Evolutionary conservation across 108 stramenopile species (phyloP), one percentile per base, ranked within the genome.

Genomic region (Cyclotella sp.): DNA sequence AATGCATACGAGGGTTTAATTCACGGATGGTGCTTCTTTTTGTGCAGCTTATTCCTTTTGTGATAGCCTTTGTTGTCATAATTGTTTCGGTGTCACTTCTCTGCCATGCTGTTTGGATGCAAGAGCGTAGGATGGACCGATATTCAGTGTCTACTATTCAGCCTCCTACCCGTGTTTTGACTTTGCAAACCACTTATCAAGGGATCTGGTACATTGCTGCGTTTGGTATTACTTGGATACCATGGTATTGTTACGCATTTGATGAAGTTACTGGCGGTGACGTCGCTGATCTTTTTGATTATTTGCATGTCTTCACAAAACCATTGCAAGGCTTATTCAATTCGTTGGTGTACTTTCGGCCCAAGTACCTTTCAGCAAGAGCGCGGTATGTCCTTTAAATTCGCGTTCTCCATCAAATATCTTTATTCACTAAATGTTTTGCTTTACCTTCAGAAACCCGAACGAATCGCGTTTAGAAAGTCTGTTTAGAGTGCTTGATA

Each of bases 101-200:
- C 9, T 43, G 64, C 40, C 53, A 66, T 65, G 40, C 74, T 10
- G 74, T 75, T 30, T 30, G 39, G 9, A 64, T 19, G 16, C 74
- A 66, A 66, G 74, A 75, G 43, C 47, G 43, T 28, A 75, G 53
- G 44, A 75, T 75, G 74, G 74, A 75, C 30, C 60, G 34, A 66
- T 75, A 75, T 40, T 1, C 55, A 21, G 43, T 13, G 12, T 47
- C 40, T 51, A 46, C 15, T 55, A 46, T 9, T 55, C 28, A 54
- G 27, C 51, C 19, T 6, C 55, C 26, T 16, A 51, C 0, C 21
- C 52, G 74, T 6, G 40, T 41, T 29, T 44, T 66, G 63, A 75
- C 74, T 0, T 55, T 14, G 22, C 26, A 75, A 57, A 66, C 53
- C 16, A 24, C 47, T 8, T 47, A 47, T 1, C 74, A 75, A 24